Evolutionary conservation across 768 basidiomycete genomes (phyloP), one percentile per base, ranked within the genome.

Genomic region (Russula lepida): DNA sequence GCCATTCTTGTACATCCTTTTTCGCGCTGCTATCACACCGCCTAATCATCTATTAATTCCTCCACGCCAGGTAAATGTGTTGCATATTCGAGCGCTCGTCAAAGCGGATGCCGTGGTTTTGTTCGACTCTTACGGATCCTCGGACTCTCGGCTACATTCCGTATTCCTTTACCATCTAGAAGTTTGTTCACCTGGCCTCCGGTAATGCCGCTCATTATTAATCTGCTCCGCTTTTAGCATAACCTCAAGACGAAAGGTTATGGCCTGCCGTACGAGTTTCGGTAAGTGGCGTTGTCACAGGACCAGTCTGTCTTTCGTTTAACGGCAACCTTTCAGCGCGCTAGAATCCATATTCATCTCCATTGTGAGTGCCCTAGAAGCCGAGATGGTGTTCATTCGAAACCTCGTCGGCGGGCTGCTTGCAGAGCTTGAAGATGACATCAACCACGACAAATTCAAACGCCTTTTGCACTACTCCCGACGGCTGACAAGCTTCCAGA

Each of bases 371-470:
- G 94, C 95, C 5, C 78, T 98, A 25, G 95, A 98, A 75, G 92
- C 93, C 33, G 95, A 98, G 75, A 89, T 98, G 89, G 88, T 88
- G 15, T 95, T 95, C 70, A 91, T 93, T 54, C 85, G 95, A 35
- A 88, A 89, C 64, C 84, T 97, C 39, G 89, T 98, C 54, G 89
- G 90, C 55, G 89, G 92, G 4, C 77, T 98, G 11, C 77, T 98
- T 32, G 90, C 90, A 19, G 95, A 95, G 72, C 81, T 98, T 54
- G 95, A 98, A 70, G 92, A 93, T 62, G 89, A 95, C 69, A 97
- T 98, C 68, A 92, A 95, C 70, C 86, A 92, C 43, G 95, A 97
- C 73, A 90, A 92, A 57, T 91, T 98, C 72, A 93, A 92, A 70
- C 81, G 89, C 23, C 76, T 98, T 21, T 78, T 98, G 33, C 92